These are phyloP conservation scores for Botrytis fabae DNA, from an alignment of 2,329 filamentous ascomycete genomes.

Conservation along the genomic window DNA sequence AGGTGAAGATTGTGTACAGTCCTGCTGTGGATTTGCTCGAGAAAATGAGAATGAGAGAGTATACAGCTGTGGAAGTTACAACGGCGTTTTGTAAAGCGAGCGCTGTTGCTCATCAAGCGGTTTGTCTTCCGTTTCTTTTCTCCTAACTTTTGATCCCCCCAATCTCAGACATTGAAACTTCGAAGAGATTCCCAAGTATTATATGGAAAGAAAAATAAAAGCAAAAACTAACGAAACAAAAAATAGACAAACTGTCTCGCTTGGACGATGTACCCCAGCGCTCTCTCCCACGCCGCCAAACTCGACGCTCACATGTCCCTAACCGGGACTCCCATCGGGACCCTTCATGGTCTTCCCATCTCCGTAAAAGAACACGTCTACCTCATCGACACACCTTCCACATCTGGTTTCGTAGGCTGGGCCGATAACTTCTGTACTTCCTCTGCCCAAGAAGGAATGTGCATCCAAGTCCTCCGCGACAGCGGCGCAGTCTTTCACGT, in stretches of 20 bases:
- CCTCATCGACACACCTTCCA: slow-evolving; percentile 41
- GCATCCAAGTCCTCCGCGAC: slow-evolving; percentile 48
- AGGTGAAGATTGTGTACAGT: slow-evolving; percentile 35
- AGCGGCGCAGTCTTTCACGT: slow-evolving; percentile 53
- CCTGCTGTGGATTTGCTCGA: slow-evolving; percentile 34
- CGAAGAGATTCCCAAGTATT: neutral
- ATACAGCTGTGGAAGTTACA: slow-evolving; percentile 48
- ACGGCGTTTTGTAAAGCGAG: slow-evolving; percentile 56
- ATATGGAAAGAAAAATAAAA: slow-evolving; percentile 30
- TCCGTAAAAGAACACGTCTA: slow-evolving; percentile 57
- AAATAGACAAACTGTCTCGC: slow-evolving; percentile 44
- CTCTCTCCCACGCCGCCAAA: slow-evolving; percentile 45
- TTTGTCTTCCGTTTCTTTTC: slow-evolving; percentile 34
- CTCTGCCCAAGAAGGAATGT: slow-evolving; percentile 47
- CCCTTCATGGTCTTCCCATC: slow-evolving; percentile 62
- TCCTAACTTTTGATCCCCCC: no score
- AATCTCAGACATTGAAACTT: neutral
- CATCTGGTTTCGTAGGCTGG: slow-evolving; percentile 49
- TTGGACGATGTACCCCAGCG: slow-evolving; percentile 51
- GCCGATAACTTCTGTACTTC: slow-evolving; percentile 42
- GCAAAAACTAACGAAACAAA: neutral
- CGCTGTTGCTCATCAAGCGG: slow-evolving; percentile 55
- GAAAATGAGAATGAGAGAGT: slow-evolving; percentile 43
- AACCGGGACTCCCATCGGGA: slow-evolving; percentile 50
- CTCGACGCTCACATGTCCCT: slow-evolving; percentile 48